Evolutionary conservation across 768 basidiomycete species (phyloP), one percentile per base, ranked within the genome.

Genomic region (Tylopilus sp.): DNA sequence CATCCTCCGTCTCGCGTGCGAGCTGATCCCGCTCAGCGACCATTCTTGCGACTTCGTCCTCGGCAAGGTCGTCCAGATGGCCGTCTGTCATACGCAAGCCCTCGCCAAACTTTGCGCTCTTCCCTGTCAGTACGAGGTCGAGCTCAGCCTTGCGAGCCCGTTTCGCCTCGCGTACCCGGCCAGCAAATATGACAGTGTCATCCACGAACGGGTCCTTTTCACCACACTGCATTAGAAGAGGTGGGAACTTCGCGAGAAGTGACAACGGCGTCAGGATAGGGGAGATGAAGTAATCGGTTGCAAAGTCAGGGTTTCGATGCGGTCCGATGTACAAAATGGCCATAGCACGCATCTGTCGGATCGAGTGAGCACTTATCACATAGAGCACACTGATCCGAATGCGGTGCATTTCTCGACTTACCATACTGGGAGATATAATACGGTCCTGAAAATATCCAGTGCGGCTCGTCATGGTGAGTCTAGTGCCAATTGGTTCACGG

Each of bases 341-440:
- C 97, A 99, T 99, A 0, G 96, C 95, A 31, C 97, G 90, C 92
- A 98, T 98, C 96, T 98, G 40, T 52, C 31, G n/a, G 16, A n/a
- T 50, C n/a, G 25, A 38, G n/a, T 65, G 31, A 66, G 45, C 41
- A 30, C 22, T 45, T 16, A 14, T 34, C 37, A 38, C 37, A 12
- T n/a, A 14, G 17, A 48, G 9, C 17, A 33, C 28, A 11, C 48
- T 48, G 47, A 53, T 51, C 48, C 31, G 51, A 36, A 48, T 43
- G 41, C n/a, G 13, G 33, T 55, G 48, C 28, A 45, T 45, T 36
- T 34, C 22, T 14, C 26, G 17, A 72, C 90, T 63, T 67, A 96
- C 96, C 95, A 99, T 98, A 64, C 88, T 90, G 0, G 97, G 96
- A 4, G 94, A 87, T 55, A 99, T 83, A 63, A 98, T 89, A 47